A percentile compares a stretch with the other conserved stretches of the same genome.
Evolutionary conservation across 2,329 filamentous ascomycete species (phyloP).

Genomic region (Ophiostoma piceae): DNA sequence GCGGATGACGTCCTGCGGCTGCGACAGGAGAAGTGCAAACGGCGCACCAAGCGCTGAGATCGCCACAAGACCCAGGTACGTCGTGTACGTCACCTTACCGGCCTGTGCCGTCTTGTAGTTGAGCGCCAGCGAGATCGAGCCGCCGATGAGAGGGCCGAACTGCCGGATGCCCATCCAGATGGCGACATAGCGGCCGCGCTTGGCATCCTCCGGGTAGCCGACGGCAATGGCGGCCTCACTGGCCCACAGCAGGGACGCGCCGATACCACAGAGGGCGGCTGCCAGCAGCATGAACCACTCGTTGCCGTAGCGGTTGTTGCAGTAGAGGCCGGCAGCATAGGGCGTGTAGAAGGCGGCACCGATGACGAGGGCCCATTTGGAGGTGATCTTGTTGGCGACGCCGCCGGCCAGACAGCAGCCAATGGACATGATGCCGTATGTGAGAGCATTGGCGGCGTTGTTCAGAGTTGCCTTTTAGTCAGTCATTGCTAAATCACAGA

Average conservation of each 20-base stretch:
- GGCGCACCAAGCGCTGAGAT: not conserved
- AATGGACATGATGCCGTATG: not conserved
- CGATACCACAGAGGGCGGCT: not conserved
- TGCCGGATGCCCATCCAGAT: constrained; percentile 11
- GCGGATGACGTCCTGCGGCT: constrained; percentile 5
- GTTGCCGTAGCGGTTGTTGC: constrained; percentile 4
- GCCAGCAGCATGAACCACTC: constrained; percentile 8
- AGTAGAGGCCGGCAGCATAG: constrained; percentile 6
- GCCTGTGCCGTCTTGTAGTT: not conserved
- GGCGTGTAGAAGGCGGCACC: constrained; percentile 6
- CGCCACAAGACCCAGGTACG: not conserved
- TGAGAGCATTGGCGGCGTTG: not conserved
- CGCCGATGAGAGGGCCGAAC: not conserved
- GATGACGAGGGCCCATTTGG: not conserved
- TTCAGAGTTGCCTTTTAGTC: not conserved
- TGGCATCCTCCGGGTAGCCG: not conserved
- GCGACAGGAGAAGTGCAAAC: not conserved
- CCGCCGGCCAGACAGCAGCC: not conserved
- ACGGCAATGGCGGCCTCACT: not conserved
- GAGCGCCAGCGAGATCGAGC: constrained; percentile 6
- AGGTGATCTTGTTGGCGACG: not conserved
- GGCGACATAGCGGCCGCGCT: constrained; percentile 7
- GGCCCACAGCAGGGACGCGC: not conserved
- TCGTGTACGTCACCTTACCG: constrained; percentile 1
- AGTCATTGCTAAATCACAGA: too few relatives aligned